phyloP scores from a whole-genome alignment of 2,329 filamentous ascomycete species.

The Furcasterigmium furcatum region DNA sequence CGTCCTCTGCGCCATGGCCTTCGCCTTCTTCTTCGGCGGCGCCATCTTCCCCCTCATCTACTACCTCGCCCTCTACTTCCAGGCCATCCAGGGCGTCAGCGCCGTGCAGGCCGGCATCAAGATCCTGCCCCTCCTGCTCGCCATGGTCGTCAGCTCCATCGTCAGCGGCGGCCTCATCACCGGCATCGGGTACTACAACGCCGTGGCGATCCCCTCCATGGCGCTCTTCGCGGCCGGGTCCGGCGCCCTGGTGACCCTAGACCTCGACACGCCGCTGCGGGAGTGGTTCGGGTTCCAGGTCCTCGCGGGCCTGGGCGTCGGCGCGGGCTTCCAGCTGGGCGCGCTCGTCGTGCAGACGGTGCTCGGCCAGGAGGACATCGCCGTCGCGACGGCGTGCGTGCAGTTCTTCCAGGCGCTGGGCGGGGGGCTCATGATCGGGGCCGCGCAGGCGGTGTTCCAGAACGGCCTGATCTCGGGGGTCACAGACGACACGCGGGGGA shows the following conservation, averaged over 20 bases:
- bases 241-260: conserved; percentile 53
- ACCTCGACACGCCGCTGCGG: conserved; percentile 37
- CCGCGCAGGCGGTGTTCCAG: conserved; percentile 65
- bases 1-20: conserved; percentile 31
- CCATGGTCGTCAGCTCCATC: conserved; percentile 46
- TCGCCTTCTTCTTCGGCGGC: conserved; percentile 45
- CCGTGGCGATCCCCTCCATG: conserved; percentile 37
- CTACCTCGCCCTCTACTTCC: conserved; percentile 52
- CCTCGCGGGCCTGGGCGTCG: conserved; percentile 50
- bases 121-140: conserved; percentile 48
- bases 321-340: conserved; percentile 43
- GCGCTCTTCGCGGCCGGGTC: conserved; percentile 40
- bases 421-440: conserved; percentile 62
- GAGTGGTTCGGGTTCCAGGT: conserved; percentile 59
- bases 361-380: conserved; percentile 42
- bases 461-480: conserved; percentile 58
- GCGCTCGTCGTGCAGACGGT: conserved; percentile 50
- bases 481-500: conserved; percentile 32
- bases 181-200: conserved; percentile 38
- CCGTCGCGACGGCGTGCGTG: conserved; percentile 47
- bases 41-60: conserved; percentile 51
- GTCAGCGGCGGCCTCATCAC: conserved; percentile 37
- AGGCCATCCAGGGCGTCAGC: conserved; percentile 48
- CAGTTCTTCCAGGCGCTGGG: conserved; percentile 64
- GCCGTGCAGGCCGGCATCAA: conserved; percentile 53